Percentiles rank a stretch among this genome's conserved stretches.
phyloP scores from a whole-genome alignment of 441 rosid genomes.

The Gossypium schwendimanii region DNA sequence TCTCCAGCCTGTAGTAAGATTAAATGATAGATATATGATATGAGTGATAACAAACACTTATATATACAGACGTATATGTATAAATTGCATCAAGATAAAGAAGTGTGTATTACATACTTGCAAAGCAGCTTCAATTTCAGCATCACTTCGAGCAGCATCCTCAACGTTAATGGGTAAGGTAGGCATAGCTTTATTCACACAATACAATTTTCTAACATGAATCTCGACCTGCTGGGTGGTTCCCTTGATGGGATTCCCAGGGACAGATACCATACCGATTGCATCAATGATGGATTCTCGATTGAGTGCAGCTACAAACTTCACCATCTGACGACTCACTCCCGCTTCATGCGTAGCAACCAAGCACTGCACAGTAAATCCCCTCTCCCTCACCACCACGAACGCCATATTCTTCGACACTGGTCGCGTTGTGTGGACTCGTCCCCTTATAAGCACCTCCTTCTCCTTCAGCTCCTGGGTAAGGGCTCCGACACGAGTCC shows the following conservation, averaged over 20 bases:
- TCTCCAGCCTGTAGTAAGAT: slow-evolving; percentile 41
- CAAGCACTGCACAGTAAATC: slow-evolving; percentile 44
- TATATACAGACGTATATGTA: not conserved
- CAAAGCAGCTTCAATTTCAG: slow-evolving; percentile 56
- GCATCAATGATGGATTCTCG: slow-evolving; percentile 61
- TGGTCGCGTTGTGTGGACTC: slow-evolving; percentile 51
- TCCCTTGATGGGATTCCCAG: slow-evolving; percentile 44
- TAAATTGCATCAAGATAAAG: not conserved
- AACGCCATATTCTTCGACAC: slow-evolving; percentile 54
- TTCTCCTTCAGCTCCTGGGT: slow-evolving; percentile 31
- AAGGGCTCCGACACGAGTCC: slow-evolving; percentile 43
- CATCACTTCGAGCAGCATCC: slow-evolving; percentile 79
- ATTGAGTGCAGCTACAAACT: slow-evolving; percentile 39
- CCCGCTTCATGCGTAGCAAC: slow-evolving; percentile 37
- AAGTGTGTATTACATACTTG: slow-evolving; percentile 28
- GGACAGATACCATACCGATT: slow-evolving; percentile 46
- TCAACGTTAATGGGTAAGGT: slow-evolving; percentile 57
- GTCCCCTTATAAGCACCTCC: slow-evolving; percentile 53
- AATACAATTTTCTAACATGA: slow-evolving; percentile 53
- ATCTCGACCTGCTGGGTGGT: slow-evolving; percentile 70
- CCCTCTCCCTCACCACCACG: slow-evolving; percentile 45
- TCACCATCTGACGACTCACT: slow-evolving; percentile 60
- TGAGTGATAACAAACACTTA: not conserved
- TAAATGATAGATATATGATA: not conserved
- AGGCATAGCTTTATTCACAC: slow-evolving; percentile 50